Percentiles rank a stretch among this genome's conserved stretches.
Evolutionary conservation across 1,284 basidiomycete species (phyloP).

Genomic region (Anthracocystis setariae): DNA sequence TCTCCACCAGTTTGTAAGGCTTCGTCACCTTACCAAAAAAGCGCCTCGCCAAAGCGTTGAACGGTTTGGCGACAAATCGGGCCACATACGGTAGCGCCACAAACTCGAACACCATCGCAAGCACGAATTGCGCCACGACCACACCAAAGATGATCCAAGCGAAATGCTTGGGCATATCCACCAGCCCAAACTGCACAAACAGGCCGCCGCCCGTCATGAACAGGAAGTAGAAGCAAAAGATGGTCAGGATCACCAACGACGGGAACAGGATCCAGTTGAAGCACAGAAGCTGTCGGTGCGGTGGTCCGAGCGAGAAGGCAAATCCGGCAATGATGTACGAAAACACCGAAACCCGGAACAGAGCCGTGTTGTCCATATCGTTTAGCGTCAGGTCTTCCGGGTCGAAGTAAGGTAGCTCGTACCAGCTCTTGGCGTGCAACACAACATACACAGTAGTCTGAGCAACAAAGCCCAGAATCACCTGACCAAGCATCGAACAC

Average conservation of each 20-base stretch:
- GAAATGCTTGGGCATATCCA: constrained; percentile 29
- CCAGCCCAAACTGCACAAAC: constrained; percentile 49
- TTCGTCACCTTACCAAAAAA: constrained; percentile 11
- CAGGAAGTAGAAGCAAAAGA: constrained; percentile 46
- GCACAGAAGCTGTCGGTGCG: constrained; percentile 42
- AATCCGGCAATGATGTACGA: constrained; percentile 49
- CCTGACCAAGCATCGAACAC: constrained; percentile 45
- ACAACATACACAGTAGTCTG: constrained; percentile 43
- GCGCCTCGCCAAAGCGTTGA: constrained; percentile 1
- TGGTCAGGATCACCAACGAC: constrained; percentile 29
- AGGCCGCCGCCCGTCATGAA: constrained; percentile 48
- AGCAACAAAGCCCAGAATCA: constrained; percentile 43
- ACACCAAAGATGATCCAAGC: constrained; percentile 49
- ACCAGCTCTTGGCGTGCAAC: constrained; percentile 33
- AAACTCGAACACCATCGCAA: constrained; percentile 37
- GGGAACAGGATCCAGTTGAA: constrained; percentile 42
- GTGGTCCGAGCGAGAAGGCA: constrained; percentile 41
- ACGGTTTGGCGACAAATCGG: constrained; percentile 11
- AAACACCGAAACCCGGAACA: constrained; percentile 47
- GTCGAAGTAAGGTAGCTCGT: constrained; percentile 38
- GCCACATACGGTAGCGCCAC: constrained; percentile 9
- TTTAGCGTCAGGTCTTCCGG: constrained; percentile 43
- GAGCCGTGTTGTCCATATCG: constrained; percentile 47
- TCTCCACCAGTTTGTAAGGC: constrained; percentile 20
- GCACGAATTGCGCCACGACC: constrained; percentile 31